Conservation (phyloP, 2,329 filamentous ascomycete genomes). For the Hypoxylon sp. region DNA sequence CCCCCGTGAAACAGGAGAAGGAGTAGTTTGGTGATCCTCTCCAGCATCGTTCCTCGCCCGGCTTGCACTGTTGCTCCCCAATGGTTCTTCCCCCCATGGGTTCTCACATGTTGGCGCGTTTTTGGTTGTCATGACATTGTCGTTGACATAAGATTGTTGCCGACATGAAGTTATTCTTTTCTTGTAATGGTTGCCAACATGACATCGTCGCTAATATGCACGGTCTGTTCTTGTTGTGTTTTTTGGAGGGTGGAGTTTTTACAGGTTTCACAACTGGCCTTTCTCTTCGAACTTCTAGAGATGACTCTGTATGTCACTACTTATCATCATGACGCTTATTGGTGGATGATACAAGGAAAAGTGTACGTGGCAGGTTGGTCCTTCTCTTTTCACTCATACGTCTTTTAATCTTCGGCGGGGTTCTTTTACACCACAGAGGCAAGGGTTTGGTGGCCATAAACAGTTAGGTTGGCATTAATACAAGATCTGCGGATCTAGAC, state of each 20-base stretch:
- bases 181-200: constrained; percentile 33
- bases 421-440: constrained; percentile 46
- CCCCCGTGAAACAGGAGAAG: constrained; percentile 64
- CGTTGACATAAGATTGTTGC: background rate
- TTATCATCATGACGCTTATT: constrained; percentile 38
- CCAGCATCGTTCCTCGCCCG: background rate
- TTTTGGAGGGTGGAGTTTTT: background rate
- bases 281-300: constrained; percentile 48
- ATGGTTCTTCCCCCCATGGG: constrained; percentile 23
- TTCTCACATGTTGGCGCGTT: constrained; percentile 13
- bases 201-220: constrained; percentile 42
- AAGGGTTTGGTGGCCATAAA: constrained; percentile 50
- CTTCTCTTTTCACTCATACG: constrained; percentile 50
- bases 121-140: constrained; percentile 16
- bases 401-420: constrained; percentile 49
- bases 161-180: background rate
- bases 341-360: constrained; percentile 44
- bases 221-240: constrained; percentile 31
- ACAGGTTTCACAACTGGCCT: constrained; percentile 8
- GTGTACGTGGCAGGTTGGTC: constrained; percentile 33
- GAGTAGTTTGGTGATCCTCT: constrained; percentile 48
- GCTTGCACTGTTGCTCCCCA: constrained; percentile 51
- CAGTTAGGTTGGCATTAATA: constrained; percentile 51
- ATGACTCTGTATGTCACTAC: constrained; percentile 50
- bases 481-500: constrained; percentile 32